phyloP scores from a whole-genome alignment of 1,284 basidiomycete genomes.

The Clitocybe nebularis region DNA sequence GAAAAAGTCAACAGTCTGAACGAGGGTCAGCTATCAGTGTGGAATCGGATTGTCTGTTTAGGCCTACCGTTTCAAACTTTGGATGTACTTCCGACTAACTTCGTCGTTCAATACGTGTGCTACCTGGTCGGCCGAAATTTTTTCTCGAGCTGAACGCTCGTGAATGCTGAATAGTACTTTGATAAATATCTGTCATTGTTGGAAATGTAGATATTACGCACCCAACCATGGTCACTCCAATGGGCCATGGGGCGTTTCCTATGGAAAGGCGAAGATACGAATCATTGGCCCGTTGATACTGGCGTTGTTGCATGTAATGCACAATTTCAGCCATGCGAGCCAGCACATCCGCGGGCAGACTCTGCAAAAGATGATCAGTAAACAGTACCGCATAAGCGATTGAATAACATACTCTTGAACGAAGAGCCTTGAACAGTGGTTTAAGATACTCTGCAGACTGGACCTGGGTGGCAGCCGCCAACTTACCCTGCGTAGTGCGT shows the following conservation, averaged over 20 bases:
- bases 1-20: slow-evolving; percentile 86
- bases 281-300: slow-evolving; percentile 95
- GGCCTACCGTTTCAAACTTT: slow-evolving; percentile 86
- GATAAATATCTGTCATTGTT: slow-evolving; percentile 1
- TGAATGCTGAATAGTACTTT: slow-evolving; percentile 68
- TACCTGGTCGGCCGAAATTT: slow-evolving; percentile 94
- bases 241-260: slow-evolving; percentile 99
- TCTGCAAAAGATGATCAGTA: slow-evolving; percentile 38
- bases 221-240: slow-evolving; percentile 99
- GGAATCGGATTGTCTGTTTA: neutral
- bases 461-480: slow-evolving; percentile 92
- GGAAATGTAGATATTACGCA: slow-evolving; percentile 34
- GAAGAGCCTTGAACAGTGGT: slow-evolving; percentile 89
- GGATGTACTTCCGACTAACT: slow-evolving; percentile 98
- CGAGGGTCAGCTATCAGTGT: neutral
- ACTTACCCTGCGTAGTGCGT: slow-evolving; percentile 85
- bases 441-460: slow-evolving; percentile 97
- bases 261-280: slow-evolving; percentile 95
- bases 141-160: slow-evolving; percentile 94
- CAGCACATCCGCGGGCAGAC: slow-evolving; percentile 82
- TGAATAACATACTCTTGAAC: slow-evolving; percentile 66
- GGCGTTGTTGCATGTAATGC: slow-evolving; percentile 91
- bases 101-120: slow-evolving; percentile 99
- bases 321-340: slow-evolving; percentile 92
- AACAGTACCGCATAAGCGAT: slow-evolving; percentile 5